Percentiles rank a stretch among this genome's conserved stretches.
phyloP scores from a whole-genome alignment of 2,329 filamentous ascomycete genomes.

The Fusarium bulbicola region DNA sequence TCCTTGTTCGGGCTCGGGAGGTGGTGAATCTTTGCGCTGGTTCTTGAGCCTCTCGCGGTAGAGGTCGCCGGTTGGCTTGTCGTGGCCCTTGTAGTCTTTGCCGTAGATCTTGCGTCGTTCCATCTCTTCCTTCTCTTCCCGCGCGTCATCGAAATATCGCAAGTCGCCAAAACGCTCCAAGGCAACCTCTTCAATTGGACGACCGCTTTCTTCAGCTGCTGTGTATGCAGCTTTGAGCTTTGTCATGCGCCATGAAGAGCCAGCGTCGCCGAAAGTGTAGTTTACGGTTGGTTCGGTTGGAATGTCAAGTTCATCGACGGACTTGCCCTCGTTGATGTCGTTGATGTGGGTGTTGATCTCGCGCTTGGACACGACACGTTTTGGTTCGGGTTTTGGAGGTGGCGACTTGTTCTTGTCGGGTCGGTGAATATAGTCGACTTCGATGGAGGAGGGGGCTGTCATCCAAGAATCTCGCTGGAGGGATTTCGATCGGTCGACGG shows the following conservation, averaged over 20 bases:
- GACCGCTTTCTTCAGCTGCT: conserved; percentile 76
- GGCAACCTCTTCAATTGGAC: conserved; percentile 83
- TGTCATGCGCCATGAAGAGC: conserved; percentile 96
- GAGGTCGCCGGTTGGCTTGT: conserved; percentile 87
- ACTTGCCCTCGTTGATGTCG: conserved; percentile 64
- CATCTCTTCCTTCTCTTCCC: conserved; percentile 92
- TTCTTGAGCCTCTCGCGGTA: conserved; percentile 78
- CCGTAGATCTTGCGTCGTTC: conserved; percentile 87
- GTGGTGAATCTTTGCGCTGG: conserved; percentile 52
- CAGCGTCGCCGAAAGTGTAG: conserved; percentile 89
- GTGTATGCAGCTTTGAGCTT: conserved; percentile 88
- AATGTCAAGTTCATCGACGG: conserved; percentile 38
- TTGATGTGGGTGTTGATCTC: conserved; percentile 79
- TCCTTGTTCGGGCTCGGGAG: conserved; percentile 59
- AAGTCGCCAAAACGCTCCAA: conserved; percentile 83
- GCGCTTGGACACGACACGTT: conserved; percentile 77
- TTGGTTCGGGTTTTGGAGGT: conserved; percentile 66
- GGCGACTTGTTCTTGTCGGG: conserved; percentile 64
- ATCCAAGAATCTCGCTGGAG: conserved; percentile 90
- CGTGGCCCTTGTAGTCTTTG: conserved; percentile 82
- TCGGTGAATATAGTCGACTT: conserved; percentile 83
- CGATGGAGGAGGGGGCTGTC: conserved; percentile 79
- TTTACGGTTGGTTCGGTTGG: conserved; percentile 67
- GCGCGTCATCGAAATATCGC: conserved; percentile 87
- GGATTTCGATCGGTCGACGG: conserved; percentile 41